Base-by-base conservation (phyloP, 495 filamentous ascomycete genomes). In the Amphirosellinia nigrospora region DNA sequence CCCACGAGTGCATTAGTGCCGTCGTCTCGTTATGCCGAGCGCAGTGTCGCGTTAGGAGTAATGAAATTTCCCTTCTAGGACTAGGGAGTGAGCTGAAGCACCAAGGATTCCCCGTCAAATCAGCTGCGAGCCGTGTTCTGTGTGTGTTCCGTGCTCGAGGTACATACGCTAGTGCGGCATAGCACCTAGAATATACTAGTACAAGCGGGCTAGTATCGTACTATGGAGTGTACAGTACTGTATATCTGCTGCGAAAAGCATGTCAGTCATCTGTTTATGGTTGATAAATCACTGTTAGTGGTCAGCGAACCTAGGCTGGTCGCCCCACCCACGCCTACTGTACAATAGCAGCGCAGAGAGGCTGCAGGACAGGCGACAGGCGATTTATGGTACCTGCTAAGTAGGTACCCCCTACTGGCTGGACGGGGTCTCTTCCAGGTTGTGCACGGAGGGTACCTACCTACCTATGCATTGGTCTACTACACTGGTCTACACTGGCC, bases 21-120 rank as follows among this genome's bases (percentile, higher is more conserved):
- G 55, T 36, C 19, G 53, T 36, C 53, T 56, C 53, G 30, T 36
- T 36, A 56, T 56, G 53, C 53, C 28, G n/a, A 36, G 32, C 38
- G 55, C 55, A 34, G 55, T 36, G 55, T 58, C 55, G 55, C 55
- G 55, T 61, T 61, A 61, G 58, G 58, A 36, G 58, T 39, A 32
- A 65, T 65, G n/a, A 38, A 30, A 65, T 48, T 41, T 53, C 63
- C 63, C 46, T n/a, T 41, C 41, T 30, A n/a, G 63, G 63, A 52
- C 28, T 53, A 53, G 45, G 46, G 63, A 21, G 7, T 53, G 34
- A 65, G 63, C 63, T 65, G 63, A 65, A 15, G 63, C 63, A 16
- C 43, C 43, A 64, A 45, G 61, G 61, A 65, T 65, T 39, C 45
- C 34, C 63, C 63, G 34, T 65, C 34, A 53, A 65, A 41, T 21